Conservation (phyloP, 1,139 yeast genomes). For the Debaryomycetaceae sp. region DNA sequence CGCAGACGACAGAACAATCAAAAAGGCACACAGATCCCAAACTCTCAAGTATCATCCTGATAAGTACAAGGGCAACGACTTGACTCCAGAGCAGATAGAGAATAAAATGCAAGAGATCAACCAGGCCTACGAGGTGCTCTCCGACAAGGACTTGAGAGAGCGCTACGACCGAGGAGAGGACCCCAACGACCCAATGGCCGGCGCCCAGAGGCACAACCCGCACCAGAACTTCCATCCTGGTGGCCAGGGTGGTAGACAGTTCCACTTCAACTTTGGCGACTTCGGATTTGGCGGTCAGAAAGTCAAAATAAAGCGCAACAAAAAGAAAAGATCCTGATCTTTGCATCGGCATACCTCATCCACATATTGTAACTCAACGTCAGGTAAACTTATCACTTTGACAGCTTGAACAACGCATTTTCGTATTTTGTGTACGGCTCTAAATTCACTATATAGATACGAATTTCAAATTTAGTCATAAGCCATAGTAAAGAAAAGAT, state of each 20-base stretch:
- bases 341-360: background rate
- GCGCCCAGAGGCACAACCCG: slow-evolving; percentile 14
- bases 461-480: background rate
- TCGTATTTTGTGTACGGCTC: background rate
- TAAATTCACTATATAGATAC: background rate
- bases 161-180: slow-evolving; percentile 69
- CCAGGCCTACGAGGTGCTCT: slow-evolving; percentile 85
- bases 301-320: background rate
- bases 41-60: slow-evolving; percentile 90
- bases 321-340: background rate
- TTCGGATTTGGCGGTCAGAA: slow-evolving; percentile 17
- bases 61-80: slow-evolving; percentile 66
- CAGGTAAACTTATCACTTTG: background rate
- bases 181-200: slow-evolving; percentile 45
- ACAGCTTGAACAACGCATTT: background rate
- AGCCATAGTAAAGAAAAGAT: too few species aligned
- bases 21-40: slow-evolving; percentile 74
- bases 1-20: slow-evolving; percentile 72
- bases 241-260: slow-evolving; percentile 32
- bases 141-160: slow-evolving; percentile 60
- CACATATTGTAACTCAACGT: background rate
- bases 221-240: slow-evolving; percentile 9
- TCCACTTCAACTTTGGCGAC: slow-evolving; percentile 27
- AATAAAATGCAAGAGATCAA: slow-evolving; percentile 87
- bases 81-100: slow-evolving; percentile 70